Evolutionary conservation across 1,284 basidiomycete species (phyloP).

Genomic region (Kwoniella shivajii): DNA sequence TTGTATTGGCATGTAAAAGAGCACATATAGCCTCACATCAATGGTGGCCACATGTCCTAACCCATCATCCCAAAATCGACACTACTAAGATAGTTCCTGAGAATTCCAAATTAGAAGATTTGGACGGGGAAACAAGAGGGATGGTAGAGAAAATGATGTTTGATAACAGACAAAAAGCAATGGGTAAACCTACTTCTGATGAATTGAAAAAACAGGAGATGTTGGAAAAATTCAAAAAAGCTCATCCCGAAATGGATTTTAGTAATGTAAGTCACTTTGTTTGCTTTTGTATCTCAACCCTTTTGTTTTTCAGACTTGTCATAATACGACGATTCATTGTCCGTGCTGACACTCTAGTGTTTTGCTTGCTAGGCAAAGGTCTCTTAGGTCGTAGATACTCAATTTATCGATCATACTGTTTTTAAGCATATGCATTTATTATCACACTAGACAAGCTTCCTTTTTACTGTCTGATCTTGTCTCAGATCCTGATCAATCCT

Average conservation of each 20-base stretch:
- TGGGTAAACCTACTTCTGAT: conserved; percentile 92
- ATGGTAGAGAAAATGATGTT: conserved; percentile 99
- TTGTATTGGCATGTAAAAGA: too few species aligned
- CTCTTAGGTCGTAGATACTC: too few species aligned
- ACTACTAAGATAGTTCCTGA: conserved; percentile 94
- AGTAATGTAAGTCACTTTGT: conserved; percentile 78
- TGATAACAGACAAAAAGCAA: conserved; percentile 64
- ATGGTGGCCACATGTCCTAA: conserved; percentile 98
- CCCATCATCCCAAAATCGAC: conserved; percentile 94
- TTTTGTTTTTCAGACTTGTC: too few species aligned
- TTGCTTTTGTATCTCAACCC: too few species aligned
- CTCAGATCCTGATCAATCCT: too few species aligned
- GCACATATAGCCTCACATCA: conserved; percentile 56
- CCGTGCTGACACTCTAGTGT: too few species aligned
- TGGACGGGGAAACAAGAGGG: conserved; percentile 76
- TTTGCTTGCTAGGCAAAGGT: too few species aligned
- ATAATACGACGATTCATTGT: too few species aligned
- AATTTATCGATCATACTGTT: too few species aligned
- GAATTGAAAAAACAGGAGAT: conserved; percentile 88
- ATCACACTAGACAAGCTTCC: too few species aligned
- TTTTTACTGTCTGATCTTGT: too few species aligned
- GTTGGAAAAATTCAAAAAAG: conserved; percentile 82
- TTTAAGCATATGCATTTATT: too few species aligned
- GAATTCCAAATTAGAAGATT: conserved; percentile 92
- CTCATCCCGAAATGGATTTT: conserved; percentile 93